Conservation (phyloP, 2,329 filamentous ascomycete genomes). For the Alternaria postmessia region DNA sequence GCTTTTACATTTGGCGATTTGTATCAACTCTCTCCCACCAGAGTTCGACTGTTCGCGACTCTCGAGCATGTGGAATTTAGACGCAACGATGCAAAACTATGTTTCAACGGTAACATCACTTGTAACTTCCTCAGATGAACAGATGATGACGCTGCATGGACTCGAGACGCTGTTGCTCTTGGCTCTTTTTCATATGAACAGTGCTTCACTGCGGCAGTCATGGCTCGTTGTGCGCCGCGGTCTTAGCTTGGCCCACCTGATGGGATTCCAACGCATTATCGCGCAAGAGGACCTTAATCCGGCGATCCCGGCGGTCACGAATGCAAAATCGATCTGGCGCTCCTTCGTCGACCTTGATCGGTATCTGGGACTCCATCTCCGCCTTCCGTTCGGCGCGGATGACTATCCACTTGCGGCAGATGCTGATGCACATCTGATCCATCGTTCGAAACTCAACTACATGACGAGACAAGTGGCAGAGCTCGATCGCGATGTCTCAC, state of each 20-base stretch:
- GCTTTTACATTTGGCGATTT: constrained; percentile 46
- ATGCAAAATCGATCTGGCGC: constrained; percentile 42
- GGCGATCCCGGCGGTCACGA: constrained; percentile 36
- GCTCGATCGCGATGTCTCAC: constrained; percentile 40
- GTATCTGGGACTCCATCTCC: constrained; percentile 46
- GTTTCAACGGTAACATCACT: constrained; percentile 41
- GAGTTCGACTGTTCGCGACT: constrained; percentile 42
- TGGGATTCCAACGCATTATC: constrained; percentile 50
- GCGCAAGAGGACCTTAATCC: constrained; percentile 27
- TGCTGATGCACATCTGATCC: constrained; percentile 27
- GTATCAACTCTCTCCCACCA: constrained; percentile 44
- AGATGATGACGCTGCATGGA: constrained; percentile 47
- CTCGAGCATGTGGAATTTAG: constrained; percentile 42
- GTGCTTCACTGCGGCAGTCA: constrained; percentile 41
- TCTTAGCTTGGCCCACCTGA: constrained; percentile 47
- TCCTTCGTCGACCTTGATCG: constrained; percentile 42
- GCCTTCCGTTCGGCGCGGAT: constrained; percentile 46
- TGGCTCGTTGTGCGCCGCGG: constrained; percentile 46
- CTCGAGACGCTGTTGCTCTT: constrained; percentile 45
- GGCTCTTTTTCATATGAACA: constrained; percentile 42
- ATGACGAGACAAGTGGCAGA: constrained; percentile 39
- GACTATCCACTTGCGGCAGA: constrained; percentile 39
- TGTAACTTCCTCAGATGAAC: constrained; percentile 43
- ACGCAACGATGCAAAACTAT: constrained; percentile 45
- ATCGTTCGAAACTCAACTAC: constrained; percentile 35